phyloP scores from a whole-genome alignment of 2,329 filamentous ascomycete species.

The Arthrobotrys sphaeroides region DNA sequence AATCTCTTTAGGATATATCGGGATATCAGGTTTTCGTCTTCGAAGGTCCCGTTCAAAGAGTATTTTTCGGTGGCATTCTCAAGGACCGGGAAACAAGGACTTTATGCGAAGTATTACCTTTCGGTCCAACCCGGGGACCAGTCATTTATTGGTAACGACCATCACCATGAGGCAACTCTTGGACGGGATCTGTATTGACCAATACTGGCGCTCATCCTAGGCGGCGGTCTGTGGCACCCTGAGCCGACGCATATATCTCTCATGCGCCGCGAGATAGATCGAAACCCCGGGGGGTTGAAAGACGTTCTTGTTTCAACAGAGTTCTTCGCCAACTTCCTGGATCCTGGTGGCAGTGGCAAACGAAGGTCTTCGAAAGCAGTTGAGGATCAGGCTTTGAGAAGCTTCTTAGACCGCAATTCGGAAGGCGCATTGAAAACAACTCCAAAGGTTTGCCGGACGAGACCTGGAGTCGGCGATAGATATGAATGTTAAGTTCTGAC shows the following conservation, averaged over 20 bases:
- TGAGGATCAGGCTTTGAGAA: slow-evolving; percentile 71
- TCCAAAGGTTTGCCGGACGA: slow-evolving; percentile 73
- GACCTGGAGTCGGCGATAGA: not conserved
- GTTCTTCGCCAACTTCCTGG: slow-evolving; percentile 73
- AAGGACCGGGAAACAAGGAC: slow-evolving; percentile 84
- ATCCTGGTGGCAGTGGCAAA: not conserved
- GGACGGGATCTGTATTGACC: not conserved
- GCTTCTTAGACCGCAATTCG: slow-evolving; percentile 76
- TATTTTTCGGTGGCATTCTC: slow-evolving; percentile 65
- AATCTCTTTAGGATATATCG: slow-evolving; percentile 83
- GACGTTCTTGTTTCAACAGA: slow-evolving; percentile 70
- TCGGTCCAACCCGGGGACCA: slow-evolving; percentile 76
- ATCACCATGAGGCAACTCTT: slow-evolving; percentile 60
- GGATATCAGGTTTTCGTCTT: slow-evolving; percentile 74
- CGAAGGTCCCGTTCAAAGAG: slow-evolving; percentile 44
- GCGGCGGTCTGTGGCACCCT: slow-evolving; percentile 83
- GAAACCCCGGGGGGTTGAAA: slow-evolving; percentile 75
- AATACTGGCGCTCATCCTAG: slow-evolving; percentile 60
- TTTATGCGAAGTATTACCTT: slow-evolving; percentile 88
- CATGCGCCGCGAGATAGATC: slow-evolving; percentile 79
- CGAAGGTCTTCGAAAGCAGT: slow-evolving; percentile 65
- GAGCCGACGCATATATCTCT: slow-evolving; percentile 72
- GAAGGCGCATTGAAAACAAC: slow-evolving; percentile 82
- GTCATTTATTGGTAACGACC: slow-evolving; percentile 72
- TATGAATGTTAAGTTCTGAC: not conserved